These are phyloP conservation scores for Cenchrus americanus DNA, from an alignment of 176 grass and related monocot genomes.

Conservation along the genomic window DNA sequence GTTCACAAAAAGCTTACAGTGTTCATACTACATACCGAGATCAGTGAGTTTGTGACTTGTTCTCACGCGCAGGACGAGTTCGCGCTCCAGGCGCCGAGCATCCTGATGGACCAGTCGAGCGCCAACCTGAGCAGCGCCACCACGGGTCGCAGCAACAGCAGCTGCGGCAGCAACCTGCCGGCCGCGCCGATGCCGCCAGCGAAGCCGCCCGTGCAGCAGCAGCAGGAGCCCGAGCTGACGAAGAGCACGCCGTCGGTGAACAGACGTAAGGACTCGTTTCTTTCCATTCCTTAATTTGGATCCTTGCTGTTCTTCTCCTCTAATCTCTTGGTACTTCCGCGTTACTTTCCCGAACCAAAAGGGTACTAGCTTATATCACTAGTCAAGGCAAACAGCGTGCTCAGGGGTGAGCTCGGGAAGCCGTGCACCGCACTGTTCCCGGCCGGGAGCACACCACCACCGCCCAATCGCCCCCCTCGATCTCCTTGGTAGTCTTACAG, in stretches of 20 bases:
- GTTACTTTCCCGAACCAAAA: background rate
- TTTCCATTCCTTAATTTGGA: background rate
- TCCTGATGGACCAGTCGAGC: constrained; percentile 69
- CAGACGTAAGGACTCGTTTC: constrained; percentile 61
- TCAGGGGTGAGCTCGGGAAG: background rate
- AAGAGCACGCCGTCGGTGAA: constrained; percentile 67
- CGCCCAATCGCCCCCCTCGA: too few relatives aligned
- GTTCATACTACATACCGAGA: background rate
- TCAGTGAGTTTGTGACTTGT: background rate
- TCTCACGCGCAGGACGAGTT: constrained; percentile 65
- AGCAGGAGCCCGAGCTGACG: constrained; percentile 58
- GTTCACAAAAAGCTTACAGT: background rate
- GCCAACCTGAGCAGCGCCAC: constrained; percentile 39
- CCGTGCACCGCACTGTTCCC: constrained; percentile 17
- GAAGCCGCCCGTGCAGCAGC: constrained; percentile 45
- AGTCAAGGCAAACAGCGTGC: constrained; percentile 28
- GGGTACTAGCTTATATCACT: background rate
- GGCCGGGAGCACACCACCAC: too few relatives aligned
- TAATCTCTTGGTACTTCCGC: constrained; percentile 8
- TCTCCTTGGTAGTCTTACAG: background rate
- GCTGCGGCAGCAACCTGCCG: constrained; percentile 57
- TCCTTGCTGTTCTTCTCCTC: background rate
- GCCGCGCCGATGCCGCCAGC: constrained; percentile 29
- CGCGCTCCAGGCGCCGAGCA: constrained; percentile 63
- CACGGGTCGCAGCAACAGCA: constrained; percentile 53